Evolutionary conservation across 1,284 basidiomycete genomes (phyloP).

Genomic region (Fomitiporia mediterranea): DNA sequence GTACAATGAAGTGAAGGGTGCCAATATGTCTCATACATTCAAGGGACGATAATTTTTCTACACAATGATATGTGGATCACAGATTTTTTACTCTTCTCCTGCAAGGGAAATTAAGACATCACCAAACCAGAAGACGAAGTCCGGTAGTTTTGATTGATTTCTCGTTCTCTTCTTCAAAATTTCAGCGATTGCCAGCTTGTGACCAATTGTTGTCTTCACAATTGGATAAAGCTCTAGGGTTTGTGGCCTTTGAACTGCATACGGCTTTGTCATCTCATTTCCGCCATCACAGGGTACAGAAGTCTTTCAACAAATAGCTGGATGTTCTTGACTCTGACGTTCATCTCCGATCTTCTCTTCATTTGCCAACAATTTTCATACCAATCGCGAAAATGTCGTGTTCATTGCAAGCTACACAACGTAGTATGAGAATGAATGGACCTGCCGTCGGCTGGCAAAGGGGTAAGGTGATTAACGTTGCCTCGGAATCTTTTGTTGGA

Average conservation of each 20-base stretch:
- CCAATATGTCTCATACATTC: constrained; percentile 70
- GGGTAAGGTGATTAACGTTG: not conserved
- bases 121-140: not conserved
- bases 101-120: not conserved
- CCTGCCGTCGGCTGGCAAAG: no score
- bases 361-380: not conserved
- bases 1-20: constrained; percentile 60
- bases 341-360: not conserved
- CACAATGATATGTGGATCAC: not conserved
- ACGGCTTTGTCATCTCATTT: no score
- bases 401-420: not conserved
- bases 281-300: not conserved
- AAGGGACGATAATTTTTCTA: constrained; percentile 32
- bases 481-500: no score
- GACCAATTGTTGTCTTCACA: no score
- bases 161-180: not conserved
- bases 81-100: not conserved
- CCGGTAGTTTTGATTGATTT: not conserved
- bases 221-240: no score
- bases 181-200: no score
- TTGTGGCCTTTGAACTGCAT: no score
- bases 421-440: not conserved
- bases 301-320: not conserved
- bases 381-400: not conserved
- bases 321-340: not conserved